phyloP scores from a whole-genome alignment of 2,329 filamentous ascomycete species.

The Pochonia chlamydosporia region DNA sequence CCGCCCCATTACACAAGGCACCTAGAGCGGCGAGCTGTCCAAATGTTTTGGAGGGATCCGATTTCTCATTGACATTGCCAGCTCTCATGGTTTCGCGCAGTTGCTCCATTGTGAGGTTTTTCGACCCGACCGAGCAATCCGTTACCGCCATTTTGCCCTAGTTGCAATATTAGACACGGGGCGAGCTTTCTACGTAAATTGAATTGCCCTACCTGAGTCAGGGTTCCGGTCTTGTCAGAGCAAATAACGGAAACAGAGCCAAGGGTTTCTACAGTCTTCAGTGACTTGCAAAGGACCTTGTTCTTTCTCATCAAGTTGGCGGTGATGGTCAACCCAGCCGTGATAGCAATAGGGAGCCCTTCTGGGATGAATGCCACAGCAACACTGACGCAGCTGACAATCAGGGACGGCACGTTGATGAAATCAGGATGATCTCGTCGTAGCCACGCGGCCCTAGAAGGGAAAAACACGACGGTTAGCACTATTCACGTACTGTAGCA shows the following conservation, averaged over 20 bases:
- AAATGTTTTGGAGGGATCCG: slow-evolving; percentile 26
- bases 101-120: slow-evolving; percentile 43
- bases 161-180: background rate
- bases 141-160: slow-evolving; percentile 70
- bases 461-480: background rate
- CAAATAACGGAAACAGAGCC: slow-evolving; percentile 69
- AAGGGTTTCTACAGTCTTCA: slow-evolving; percentile 73
- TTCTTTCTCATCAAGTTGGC: slow-evolving; percentile 73
- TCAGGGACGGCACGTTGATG: slow-evolving; percentile 67
- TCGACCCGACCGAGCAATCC: slow-evolving; percentile 54
- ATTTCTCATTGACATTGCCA: slow-evolving; percentile 25
- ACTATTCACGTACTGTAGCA: background rate
- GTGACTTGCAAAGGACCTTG: slow-evolving; percentile 72
- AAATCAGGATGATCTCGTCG: slow-evolving; percentile 59
- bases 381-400: slow-evolving; percentile 66
- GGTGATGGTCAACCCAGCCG: slow-evolving; percentile 66
- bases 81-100: slow-evolving; percentile 35
- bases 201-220: slow-evolving; percentile 45
- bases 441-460: slow-evolving; percentile 60
- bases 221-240: slow-evolving; percentile 70
- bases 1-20: slow-evolving; percentile 68
- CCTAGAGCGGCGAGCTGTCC: slow-evolving; percentile 55
- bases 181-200: slow-evolving; percentile 11
- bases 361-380: slow-evolving; percentile 74
- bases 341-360: slow-evolving; percentile 64